Conservation (phyloP, 2,329 filamentous ascomycete genomes). For the Botryosphaeria dothidea region DNA sequence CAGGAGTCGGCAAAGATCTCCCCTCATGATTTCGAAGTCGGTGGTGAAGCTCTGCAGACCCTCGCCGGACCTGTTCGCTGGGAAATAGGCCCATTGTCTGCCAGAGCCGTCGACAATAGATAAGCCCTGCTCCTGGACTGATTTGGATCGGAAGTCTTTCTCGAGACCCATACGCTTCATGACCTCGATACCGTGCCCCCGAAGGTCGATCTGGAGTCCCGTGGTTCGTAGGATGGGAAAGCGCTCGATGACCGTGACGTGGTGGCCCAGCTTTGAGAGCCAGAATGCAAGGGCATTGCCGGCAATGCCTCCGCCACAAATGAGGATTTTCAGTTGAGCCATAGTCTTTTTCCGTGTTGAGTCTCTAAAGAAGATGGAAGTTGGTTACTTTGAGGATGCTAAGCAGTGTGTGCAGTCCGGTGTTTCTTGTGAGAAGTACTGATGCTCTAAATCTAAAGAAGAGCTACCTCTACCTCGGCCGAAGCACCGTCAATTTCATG, state of each 20-base stretch:
- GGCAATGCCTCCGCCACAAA: constrained; percentile 31
- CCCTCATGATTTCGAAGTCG: constrained; percentile 63
- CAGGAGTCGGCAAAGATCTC: constrained; percentile 55
- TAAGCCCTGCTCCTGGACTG: constrained; percentile 52
- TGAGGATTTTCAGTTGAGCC: constrained; percentile 30
- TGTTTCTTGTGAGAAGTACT: no score
- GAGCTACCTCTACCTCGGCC: no score
- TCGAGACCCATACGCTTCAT: constrained; percentile 55
- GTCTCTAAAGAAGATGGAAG: no score
- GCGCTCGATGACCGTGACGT: constrained; percentile 46
- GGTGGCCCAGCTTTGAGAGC: constrained; percentile 40
- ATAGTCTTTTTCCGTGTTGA: neutral
- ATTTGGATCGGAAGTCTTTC: constrained; percentile 38
- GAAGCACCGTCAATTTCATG: no score
- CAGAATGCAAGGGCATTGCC: constrained; percentile 50
- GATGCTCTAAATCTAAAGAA: no score
- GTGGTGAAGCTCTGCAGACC: constrained; percentile 46
- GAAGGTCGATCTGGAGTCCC: constrained; percentile 58
- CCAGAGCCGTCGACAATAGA: constrained; percentile 23
- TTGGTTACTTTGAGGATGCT: no score
- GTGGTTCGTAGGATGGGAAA: constrained; percentile 43
- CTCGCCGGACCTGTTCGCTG: constrained; percentile 40
- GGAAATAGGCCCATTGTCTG: constrained; percentile 38
- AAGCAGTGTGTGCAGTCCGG: no score
- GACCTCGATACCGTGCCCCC: constrained; percentile 52